Conservation (phyloP, 2,329 filamentous ascomycete species). For the Monosporascus sp. region DNA sequence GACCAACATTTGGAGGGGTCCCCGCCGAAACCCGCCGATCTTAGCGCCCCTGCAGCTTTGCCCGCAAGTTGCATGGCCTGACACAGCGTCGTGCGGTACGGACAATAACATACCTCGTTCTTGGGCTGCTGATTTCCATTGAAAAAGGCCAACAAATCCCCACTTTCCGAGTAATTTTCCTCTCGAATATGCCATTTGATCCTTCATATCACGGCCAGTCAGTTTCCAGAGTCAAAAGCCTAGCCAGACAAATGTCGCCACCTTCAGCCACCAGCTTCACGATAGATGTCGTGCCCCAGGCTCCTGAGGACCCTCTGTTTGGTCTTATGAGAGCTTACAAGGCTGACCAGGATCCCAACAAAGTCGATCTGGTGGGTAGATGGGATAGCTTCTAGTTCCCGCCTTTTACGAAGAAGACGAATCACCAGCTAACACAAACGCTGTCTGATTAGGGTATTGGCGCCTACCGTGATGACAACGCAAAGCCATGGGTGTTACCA, state of each 20-base stretch:
- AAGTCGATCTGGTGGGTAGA: slow-evolving; percentile 78
- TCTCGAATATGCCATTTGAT: slow-evolving; percentile 36
- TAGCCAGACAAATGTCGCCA: slow-evolving; percentile 67
- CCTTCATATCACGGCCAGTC: slow-evolving; percentile 39
- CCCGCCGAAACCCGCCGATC: neutral
- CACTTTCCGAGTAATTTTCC: neutral
- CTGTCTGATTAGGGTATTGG: slow-evolving; percentile 58
- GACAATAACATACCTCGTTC: neutral
- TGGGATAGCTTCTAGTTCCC: neutral
- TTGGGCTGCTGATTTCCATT: neutral
- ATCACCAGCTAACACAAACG: slow-evolving; percentile 6
- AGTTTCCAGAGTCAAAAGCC: slow-evolving; percentile 51
- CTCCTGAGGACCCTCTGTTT: slow-evolving; percentile 92
- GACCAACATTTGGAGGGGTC: neutral
- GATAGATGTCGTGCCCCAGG: slow-evolving; percentile 73
- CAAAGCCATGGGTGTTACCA: slow-evolving; percentile 94
- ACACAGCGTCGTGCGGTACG: neutral
- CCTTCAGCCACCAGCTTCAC: slow-evolving; percentile 64
- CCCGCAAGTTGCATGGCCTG: neutral
- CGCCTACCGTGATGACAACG: slow-evolving; percentile 90
- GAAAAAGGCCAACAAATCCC: neutral
- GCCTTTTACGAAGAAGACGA: neutral
- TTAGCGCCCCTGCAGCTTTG: neutral
- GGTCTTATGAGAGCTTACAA: slow-evolving; percentile 84
- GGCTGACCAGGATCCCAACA: slow-evolving; percentile 69